Evolutionary conservation across 2,329 filamentous ascomycete species (phyloP), one percentile per base, ranked within the genome.

Genomic region (Trichoderma pleuroti): DNA sequence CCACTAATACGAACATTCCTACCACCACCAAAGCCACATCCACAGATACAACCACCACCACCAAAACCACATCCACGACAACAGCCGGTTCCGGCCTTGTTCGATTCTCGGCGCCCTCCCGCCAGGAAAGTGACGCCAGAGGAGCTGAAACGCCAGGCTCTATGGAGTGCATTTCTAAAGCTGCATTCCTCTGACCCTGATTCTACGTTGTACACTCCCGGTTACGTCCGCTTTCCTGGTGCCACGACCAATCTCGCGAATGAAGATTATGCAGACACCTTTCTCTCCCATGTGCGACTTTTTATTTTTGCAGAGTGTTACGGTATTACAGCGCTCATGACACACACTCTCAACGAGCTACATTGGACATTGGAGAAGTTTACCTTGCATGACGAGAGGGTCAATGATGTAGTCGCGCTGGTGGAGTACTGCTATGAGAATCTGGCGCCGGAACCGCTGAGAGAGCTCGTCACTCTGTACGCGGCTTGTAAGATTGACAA

Each of bases 221-320:
- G 39, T 24, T 5, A 9, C 12, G 2, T 46, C n/a, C 42, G 42
- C 1, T 1, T 10, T 1, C 4, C 14, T 1, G 18, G 11, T 5
- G 18, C 12, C 26, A 61, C 21, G 60, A n/a, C 11, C 26, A 72
- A 69, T 18, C 52, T 6, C 26, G 67, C 11, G 52, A n/a, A 12
- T 46, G 34, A 67, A 16, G 26, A 67, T 46, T 67, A 54, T 61
- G 42, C 66, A 28, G 16, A 52, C 9, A 28, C 30, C 2, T 63
- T 73, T 49, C 46, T 74, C 24, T 66, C 56, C 3, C 54, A 74
- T 54, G 71, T 64, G 28, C 59, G 68, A 36, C 26, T 74, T 4
- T 73, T 71, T 56, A 60, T 66, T 21, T 70, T 74, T 12, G 72
- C 72, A n/a, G 70, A 73, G 42, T 71, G 70, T 28, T 74, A 73